phyloP scores from a whole-genome alignment of 495 filamentous ascomycete species.

The Cetradonia linearis region DNA sequence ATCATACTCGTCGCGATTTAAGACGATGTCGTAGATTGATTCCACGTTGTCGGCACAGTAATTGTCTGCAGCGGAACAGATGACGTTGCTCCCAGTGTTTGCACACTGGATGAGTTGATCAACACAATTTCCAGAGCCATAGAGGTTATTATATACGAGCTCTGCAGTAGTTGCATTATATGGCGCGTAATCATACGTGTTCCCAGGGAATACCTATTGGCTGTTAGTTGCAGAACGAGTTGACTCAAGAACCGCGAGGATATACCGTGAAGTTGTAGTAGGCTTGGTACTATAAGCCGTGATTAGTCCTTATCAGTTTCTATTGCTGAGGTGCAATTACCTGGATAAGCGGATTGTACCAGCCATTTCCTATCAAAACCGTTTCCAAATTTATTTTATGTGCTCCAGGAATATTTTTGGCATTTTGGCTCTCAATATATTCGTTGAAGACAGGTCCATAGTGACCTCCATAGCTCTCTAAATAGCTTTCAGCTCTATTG shows the following conservation, averaged over 20 bases:
- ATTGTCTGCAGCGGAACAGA: conserved; percentile 32
- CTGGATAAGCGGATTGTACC: conserved; percentile 64
- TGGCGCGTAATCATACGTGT: conserved; percentile 61
- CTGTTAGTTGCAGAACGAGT: not conserved
- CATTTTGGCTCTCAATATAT: conserved; percentile 60
- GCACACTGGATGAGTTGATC: conserved; percentile 47
- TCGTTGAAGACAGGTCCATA: conserved; percentile 57
- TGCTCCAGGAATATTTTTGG: conserved; percentile 32
- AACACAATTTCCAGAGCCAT: conserved; percentile 49
- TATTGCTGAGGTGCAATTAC: conserved; percentile 12
- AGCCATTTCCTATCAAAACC: conserved; percentile 56
- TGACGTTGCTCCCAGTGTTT: conserved; percentile 30
- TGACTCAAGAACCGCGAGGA: not conserved
- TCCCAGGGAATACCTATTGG: conserved; percentile 32
- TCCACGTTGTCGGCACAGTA: conserved; percentile 37
- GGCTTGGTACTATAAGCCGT: conserved; percentile 33
- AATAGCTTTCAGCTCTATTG: conserved; percentile 43
- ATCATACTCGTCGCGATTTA: conserved; percentile 53
- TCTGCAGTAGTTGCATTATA: conserved; percentile 48
- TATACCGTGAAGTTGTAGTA: conserved; percentile 61
- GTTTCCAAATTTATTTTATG: conserved; percentile 36
- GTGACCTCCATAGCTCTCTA: conserved; percentile 55
- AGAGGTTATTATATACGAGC: conserved; percentile 38
- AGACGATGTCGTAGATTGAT: conserved; percentile 29
- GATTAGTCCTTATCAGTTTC: not conserved